Conservation (phyloP, 192 early-diverging fungal species). For the Podila horticola region DNA sequence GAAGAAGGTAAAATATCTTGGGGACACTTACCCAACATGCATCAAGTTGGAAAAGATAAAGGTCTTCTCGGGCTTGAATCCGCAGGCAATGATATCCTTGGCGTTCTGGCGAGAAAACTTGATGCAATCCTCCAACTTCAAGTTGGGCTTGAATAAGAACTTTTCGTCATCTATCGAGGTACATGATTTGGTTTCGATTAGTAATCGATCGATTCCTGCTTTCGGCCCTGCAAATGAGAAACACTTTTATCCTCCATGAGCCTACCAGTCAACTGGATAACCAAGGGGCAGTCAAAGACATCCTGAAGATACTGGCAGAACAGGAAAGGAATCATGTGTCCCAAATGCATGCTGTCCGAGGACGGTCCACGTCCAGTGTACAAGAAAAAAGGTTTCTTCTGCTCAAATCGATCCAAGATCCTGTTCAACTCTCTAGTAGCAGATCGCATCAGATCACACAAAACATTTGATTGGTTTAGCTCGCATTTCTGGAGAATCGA, state of each 20-base stretch:
- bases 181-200: background rate
- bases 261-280: constrained; percentile 90
- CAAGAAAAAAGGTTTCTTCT: constrained; percentile 96
- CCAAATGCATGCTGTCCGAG: constrained; percentile 92
- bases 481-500: too few relatives aligned
- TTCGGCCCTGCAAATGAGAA: background rate
- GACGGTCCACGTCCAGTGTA: constrained; percentile 98
- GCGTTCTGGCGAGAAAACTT: constrained; percentile 85
- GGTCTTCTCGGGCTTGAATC: constrained; percentile 95
- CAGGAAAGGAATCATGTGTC: constrained; percentile 96
- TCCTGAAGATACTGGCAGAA: constrained; percentile 98
- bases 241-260: too few relatives aligned
- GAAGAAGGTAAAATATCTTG: too few relatives aligned
- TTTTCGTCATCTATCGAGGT: constrained; percentile 89
- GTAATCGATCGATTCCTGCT: background rate
- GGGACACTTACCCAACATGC: constrained; percentile 78
- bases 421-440: constrained; percentile 74
- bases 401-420: constrained; percentile 92
- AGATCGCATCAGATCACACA: background rate
- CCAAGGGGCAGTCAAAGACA: constrained; percentile 92
- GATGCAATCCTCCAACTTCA: constrained; percentile 84
- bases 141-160: constrained; percentile 92
- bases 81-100: constrained; percentile 94
- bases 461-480: constrained; percentile 1
- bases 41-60: constrained; percentile 96